phyloP scores from a whole-genome alignment of 768 basidiomycete genomes.

The Lepiota subincarnata region DNA sequence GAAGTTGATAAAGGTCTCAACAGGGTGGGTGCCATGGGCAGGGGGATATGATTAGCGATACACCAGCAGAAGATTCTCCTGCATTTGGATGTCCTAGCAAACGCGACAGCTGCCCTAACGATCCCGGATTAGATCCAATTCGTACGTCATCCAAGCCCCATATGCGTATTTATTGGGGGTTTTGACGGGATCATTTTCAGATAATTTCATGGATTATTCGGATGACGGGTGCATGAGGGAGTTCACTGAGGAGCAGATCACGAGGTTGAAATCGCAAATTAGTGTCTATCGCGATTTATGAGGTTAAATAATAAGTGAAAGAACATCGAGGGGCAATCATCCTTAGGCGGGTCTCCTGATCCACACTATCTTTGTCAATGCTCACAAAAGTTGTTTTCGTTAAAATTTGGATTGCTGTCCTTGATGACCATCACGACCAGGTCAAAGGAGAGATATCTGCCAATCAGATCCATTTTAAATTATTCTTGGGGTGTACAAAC shows the following conservation, averaged over 20 bases:
- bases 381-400: too few species aligned
- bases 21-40: slow-evolving; percentile 32
- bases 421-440: too few species aligned
- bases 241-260: slow-evolving; percentile 28
- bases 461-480: too few species aligned
- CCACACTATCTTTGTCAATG: neutral
- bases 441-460: too few species aligned
- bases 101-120: slow-evolving; percentile 25
- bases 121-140: slow-evolving; percentile 32
- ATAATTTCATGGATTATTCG: slow-evolving; percentile 35
- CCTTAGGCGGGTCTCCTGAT: too few species aligned
- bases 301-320: neutral
- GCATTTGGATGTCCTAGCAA: slow-evolving; percentile 28
- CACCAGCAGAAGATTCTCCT: slow-evolving; percentile 28
- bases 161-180: neutral
- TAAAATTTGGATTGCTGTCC: neutral
- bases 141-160: slow-evolving; percentile 15
- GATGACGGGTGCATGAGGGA: slow-evolving; percentile 31
- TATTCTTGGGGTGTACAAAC: neutral
- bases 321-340: too few species aligned
- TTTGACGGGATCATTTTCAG: neutral
- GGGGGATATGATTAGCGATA: slow-evolving; percentile 33
- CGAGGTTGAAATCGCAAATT: slow-evolving; percentile 7
- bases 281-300: slow-evolving; percentile 7
- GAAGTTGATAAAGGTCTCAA: slow-evolving; percentile 31